phyloP scores from a whole-genome alignment of 371 early-diverging fungal genomes.

The Rhizopus microsporus region DNA sequence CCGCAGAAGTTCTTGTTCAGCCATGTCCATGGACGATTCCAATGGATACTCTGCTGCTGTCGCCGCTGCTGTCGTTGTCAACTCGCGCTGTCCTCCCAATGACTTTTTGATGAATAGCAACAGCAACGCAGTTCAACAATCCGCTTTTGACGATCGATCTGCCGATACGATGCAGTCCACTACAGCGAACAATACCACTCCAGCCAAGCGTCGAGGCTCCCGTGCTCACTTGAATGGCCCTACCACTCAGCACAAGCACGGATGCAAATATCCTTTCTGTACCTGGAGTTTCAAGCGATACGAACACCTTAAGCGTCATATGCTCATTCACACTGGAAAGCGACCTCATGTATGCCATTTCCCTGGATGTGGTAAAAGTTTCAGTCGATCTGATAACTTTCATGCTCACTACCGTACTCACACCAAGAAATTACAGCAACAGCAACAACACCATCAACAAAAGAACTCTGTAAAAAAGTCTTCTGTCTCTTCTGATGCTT shows the following conservation, averaged over 20 bases:
- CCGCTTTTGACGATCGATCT: not conserved
- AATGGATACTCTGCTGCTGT: slow-evolving; percentile 15
- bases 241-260: slow-evolving; percentile 38
- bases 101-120: slow-evolving; percentile 9
- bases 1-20: slow-evolving; percentile 38
- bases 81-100: slow-evolving; percentile 4
- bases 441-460: not conserved
- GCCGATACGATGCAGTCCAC: not conserved
- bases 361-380: slow-evolving; percentile 68
- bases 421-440: slow-evolving; percentile 33
- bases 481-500: not conserved
- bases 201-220: slow-evolving; percentile 19
- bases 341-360: slow-evolving; percentile 71
- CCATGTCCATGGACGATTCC: slow-evolving; percentile 28
- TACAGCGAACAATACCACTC: not conserved
- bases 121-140: not conserved
- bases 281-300: slow-evolving; percentile 50
- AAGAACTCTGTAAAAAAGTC: not conserved
- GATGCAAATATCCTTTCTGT: slow-evolving; percentile 30
- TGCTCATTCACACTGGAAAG: slow-evolving; percentile 60
- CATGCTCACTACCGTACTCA: slow-evolving; percentile 64
- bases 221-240: slow-evolving; percentile 30
- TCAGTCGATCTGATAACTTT: slow-evolving; percentile 78
- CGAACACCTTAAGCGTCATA: slow-evolving; percentile 31
- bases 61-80: slow-evolving; percentile 7